Base-by-base conservation (phyloP, 176 grass and related monocot genomes). In the Aegilops speltoides region DNA sequence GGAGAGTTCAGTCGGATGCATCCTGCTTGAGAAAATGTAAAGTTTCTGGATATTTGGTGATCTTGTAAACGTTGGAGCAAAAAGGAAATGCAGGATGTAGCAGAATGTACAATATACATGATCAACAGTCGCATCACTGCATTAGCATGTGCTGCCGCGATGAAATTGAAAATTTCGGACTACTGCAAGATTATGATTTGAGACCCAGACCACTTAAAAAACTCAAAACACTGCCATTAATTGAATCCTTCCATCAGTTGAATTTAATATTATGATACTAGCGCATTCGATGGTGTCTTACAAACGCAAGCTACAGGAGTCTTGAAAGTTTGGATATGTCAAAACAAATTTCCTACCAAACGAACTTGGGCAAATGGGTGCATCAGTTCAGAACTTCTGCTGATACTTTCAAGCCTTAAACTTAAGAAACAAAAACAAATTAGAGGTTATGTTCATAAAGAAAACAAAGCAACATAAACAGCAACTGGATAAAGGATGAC, bases 1-100 rank as follows among this genome's bases (percentile, higher is more conserved):
- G 75, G 26, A 59, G 86, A 93, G 3, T 88, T 73, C 73, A 79
- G 43, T 84, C 60, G 74, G 31, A 74, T 84, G 66, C 72, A 3
- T 62, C 68, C 90, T 83, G 65, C 64, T 67, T 92, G 34, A 78
- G 52, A 29, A 67, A 77, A 67, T 80, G 81, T 81, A 57, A 86
- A 83, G 50, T 62, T 77, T 69, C 80, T 72, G 13, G 25, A 77
- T 64, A 80, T 80, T 81, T 38, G 56, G 70, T 71, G 60, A 84
- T 87, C 25, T 24, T 88, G 78, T 88, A 87, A 62, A 84, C 77
- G 24, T 86, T 66, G 73, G 31, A 12, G 10, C 13, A 76, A 64
- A 83, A 91, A 24, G 22, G 26, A 84, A 91, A 57, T 59, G 45
- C 81, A 68, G 32, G 62, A 45, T 45, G 60, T 68, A 66, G 69